Conservation (phyloP, 164 flowering plant species). For the Annona squamosa region DNA sequence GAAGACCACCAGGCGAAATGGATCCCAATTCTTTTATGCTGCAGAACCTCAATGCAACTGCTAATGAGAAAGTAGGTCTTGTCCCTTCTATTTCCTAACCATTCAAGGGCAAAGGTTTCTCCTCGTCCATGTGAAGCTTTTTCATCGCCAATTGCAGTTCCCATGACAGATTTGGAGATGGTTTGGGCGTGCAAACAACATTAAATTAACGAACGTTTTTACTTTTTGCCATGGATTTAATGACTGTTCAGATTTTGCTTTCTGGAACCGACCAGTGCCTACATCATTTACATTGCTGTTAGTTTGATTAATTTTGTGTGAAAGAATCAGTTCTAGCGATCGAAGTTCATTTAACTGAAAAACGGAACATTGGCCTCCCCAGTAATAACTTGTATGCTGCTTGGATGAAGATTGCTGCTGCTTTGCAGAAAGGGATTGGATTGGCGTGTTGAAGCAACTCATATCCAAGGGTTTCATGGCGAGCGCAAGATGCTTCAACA, state of each 20-base stretch:
- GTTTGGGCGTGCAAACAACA: too few species aligned
- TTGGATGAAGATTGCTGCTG: slow-evolving; percentile 53
- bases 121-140: not conserved
- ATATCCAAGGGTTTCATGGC: slow-evolving; percentile 58
- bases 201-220: too few species aligned
- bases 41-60: slow-evolving; percentile 70
- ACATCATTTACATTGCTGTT: not conserved
- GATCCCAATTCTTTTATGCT: slow-evolving; percentile 96
- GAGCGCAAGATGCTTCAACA: slow-evolving; percentile 66
- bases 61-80: slow-evolving; percentile 61
- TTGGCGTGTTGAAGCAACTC: slow-evolving; percentile 45
- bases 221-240: too few species aligned
- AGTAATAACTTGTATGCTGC: not conserved
- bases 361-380: not conserved
- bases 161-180: too few species aligned
- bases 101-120: not conserved
- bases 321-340: not conserved
- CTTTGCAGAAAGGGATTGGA: slow-evolving; percentile 74
- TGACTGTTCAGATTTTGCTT: not conserved
- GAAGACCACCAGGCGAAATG: slow-evolving; percentile 95
- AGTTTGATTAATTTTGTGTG: not conserved
- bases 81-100: not conserved
- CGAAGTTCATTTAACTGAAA: not conserved
- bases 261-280: not conserved
- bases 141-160: not conserved